Conservation (phyloP, 257 asterid species). For the Solanum rostratum region DNA sequence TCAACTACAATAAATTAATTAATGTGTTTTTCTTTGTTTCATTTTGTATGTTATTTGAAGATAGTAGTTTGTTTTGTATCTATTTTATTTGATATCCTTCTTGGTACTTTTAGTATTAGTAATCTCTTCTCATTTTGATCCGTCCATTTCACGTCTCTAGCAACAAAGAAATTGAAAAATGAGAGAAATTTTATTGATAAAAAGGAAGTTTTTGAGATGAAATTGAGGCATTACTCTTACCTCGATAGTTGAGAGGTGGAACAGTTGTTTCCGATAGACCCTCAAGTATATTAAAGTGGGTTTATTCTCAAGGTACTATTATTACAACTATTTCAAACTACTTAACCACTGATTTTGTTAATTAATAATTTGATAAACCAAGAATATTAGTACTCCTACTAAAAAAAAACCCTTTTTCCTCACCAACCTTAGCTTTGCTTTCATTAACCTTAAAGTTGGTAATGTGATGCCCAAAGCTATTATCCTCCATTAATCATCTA, state of each 20-base stretch:
- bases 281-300: too few relatives aligned
- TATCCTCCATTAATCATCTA: not conserved
- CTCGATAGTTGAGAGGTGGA: not conserved
- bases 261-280: fast-evolving
- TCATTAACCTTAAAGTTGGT: not conserved
- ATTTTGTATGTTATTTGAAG: not conserved
- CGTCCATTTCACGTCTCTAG: too few relatives aligned
- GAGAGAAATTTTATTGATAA: not conserved
- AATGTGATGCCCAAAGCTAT: not conserved
- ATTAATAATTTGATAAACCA: not conserved
- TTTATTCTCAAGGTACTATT: not conserved
- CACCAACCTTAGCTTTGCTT: not conserved
- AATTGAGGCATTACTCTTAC: too few relatives aligned
- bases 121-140: not conserved
- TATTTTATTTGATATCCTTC: not conserved
- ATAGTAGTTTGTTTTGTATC: not conserved
- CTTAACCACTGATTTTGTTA: not conserved
- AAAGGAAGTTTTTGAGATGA: too few relatives aligned
- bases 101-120: not conserved
- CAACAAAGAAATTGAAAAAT: not conserved
- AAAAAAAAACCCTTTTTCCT: not conserved
- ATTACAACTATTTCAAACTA: not conserved
- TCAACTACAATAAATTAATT: not conserved
- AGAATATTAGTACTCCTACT: not conserved
- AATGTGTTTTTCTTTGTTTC: not conserved